Evolutionary conservation across 768 basidiomycete genomes (phyloP).

Genomic region (Kwoniella sp.): DNA sequence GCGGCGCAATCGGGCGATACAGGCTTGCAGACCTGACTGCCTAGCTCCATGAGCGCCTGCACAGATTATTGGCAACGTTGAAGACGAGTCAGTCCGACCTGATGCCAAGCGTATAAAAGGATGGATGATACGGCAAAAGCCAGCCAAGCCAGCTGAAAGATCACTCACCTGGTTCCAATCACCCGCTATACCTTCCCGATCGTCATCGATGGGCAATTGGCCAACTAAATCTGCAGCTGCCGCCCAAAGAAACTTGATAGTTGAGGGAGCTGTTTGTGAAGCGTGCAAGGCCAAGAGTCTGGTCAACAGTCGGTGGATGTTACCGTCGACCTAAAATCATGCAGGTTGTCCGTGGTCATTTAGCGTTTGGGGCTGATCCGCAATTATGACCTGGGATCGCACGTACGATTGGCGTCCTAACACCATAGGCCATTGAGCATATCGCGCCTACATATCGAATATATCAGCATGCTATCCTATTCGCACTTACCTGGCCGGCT

Average conservation of each 20-base stretch:
- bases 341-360: too few species aligned
- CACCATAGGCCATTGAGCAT: conserved; percentile 80
- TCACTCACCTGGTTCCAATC: conserved; percentile 66
- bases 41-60: conserved; percentile 91
- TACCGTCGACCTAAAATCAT: conserved; percentile 77
- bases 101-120: too few species aligned
- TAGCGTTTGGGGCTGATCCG: too few species aligned
- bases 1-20: conserved; percentile 71
- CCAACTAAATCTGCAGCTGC: conserved; percentile 72
- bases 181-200: conserved; percentile 60
- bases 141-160: background rate
- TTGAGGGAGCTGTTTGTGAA: conserved; percentile 73
- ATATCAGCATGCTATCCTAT: too few species aligned
- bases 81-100: background rate
- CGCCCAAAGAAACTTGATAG: conserved; percentile 79
- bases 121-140: too few species aligned
- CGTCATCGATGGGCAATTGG: conserved; percentile 56
- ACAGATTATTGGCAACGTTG: background rate
- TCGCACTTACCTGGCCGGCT: too few species aligned
- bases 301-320: conserved; percentile 81
- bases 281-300: conserved; percentile 81
- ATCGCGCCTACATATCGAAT: conserved; percentile 55
- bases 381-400: background rate
- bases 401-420: conserved; percentile 79
- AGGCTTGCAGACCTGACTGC: conserved; percentile 88